A percentile compares a stretch with the other conserved stretches of the same genome.
These are phyloP conservation scores for Phycomyces nitens DNA, from an alignment of 192 early-diverging fungal species.

Conservation along the genomic window DNA sequence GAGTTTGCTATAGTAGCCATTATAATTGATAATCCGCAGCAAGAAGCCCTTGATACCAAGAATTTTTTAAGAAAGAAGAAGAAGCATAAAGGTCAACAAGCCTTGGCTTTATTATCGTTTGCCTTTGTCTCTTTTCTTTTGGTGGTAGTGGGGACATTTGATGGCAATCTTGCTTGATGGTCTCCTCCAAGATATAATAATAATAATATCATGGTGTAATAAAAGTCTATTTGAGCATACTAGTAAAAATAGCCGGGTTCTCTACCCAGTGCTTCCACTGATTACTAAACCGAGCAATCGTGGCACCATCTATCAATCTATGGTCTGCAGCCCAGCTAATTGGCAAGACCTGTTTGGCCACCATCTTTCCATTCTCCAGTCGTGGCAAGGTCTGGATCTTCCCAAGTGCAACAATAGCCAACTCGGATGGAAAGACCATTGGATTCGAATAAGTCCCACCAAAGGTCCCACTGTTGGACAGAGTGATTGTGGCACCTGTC, in stretches of 20 bases:
- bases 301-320: slow-evolving; percentile 93
- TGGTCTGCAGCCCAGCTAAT: slow-evolving; percentile 95
- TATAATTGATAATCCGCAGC: too few species aligned
- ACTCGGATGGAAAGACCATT: slow-evolving; percentile 78
- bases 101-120: too few species aligned
- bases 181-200: too few species aligned
- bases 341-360: slow-evolving; percentile 66
- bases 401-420: slow-evolving; percentile 92
- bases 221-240: slow-evolving; percentile 46
- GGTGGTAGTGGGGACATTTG: too few species aligned
- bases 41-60: too few species aligned
- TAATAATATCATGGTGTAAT: background rate
- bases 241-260: slow-evolving; percentile 73
- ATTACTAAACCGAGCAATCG: slow-evolving; percentile 85
- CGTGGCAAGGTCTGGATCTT: slow-evolving; percentile 78
- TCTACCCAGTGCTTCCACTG: slow-evolving; percentile 85
- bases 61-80: too few species aligned
- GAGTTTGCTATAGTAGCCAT: too few species aligned
- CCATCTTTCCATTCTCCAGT: slow-evolving; percentile 62
- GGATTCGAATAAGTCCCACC: slow-evolving; percentile 89
- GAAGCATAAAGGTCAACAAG: too few species aligned
- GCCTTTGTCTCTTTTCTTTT: too few species aligned
- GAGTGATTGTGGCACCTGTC: slow-evolving; percentile 81
- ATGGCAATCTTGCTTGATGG: too few species aligned
- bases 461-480: slow-evolving; percentile 94